Base-by-base conservation (phyloP, 306 rosid species). In the Sophora flavescens region DNA sequence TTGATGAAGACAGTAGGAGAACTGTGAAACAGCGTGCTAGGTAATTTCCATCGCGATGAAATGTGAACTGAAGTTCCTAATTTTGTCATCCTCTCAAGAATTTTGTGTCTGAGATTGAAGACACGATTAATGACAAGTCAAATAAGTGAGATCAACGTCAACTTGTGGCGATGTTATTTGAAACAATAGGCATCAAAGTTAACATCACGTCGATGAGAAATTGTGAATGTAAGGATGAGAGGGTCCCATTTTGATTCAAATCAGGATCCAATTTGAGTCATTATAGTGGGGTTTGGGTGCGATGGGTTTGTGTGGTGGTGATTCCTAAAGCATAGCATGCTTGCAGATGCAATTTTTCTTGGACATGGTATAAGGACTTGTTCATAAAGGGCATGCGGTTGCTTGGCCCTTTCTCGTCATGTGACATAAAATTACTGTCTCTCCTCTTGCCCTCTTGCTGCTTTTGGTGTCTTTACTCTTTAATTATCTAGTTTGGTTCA, bases 301-400 rank as follows among this genome's bases (percentile, higher is more conserved):
- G 54, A 48, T 13, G 17, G n/a, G 17, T 54, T 54, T 54, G 61
- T 54, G 61, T 54, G 61, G 61, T 54, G 11, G 32, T 54, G 63
- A 58, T 58, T 58, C 16, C 63, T 28, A 9, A 30, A 30, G 39
- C 63, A 28, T 26, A 9, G 63, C 35, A 58, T 56, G 36, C 63
- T 28, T 58, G 63, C 38, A 12, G 28, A 51, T 28, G 39, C 38
- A 28, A 58, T 39, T 58, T 54, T 54, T 54, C 13, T 54, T 6
- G 61, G 13, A 17, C 32, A 54, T 17, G 2, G 26, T 7, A 17
- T 53, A 53, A 17, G 12, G 32, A 57, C 36, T 10, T 57, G 38
- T 22, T 57, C 63, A 26, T 57, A 57, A 57, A 22, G 63, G 38
- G 63, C 63, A 26, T 26, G 63, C n/a, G 63, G 30, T 38, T 57